A percentile compares a stretch with the other conserved stretches of the same genome.
Conservation (phyloP, 257 asterid genomes). For the Plantago ovata region DNA sequence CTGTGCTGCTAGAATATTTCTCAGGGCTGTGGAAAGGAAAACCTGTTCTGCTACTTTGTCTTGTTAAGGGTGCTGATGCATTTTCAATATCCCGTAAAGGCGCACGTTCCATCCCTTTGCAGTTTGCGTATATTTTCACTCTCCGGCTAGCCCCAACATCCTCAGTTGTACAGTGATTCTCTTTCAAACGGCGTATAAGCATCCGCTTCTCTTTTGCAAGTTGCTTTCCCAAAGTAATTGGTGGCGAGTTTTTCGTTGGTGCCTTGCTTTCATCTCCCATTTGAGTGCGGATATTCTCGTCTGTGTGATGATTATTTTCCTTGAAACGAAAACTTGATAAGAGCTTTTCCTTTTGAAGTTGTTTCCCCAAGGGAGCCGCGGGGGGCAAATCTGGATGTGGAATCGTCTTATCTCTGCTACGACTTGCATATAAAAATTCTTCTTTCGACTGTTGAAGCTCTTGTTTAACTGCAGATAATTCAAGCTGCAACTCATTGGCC, state of each 20-base stretch:
- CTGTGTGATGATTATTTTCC: conserved; percentile 20
- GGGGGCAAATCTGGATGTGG: conserved; percentile 18
- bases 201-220: conserved; percentile 53
- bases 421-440: conserved; percentile 4
- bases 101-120: conserved; percentile 26
- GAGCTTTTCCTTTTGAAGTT: conserved; percentile 34
- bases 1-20: not conserved
- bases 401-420: conserved; percentile 1
- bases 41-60: conserved; percentile 25
- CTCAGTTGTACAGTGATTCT: not conserved
- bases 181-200: conserved; percentile 8
- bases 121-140: conserved; percentile 13
- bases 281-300: conserved; percentile 11
- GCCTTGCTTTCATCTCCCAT: conserved; percentile 7
- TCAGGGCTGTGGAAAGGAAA: conserved; percentile 32
- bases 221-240: conserved; percentile 61
- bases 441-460: conserved; percentile 30
- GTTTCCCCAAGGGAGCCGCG: conserved; percentile 31
- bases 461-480: conserved; percentile 33
- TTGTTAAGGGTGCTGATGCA: conserved; percentile 33
- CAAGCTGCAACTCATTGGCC: conserved; percentile 37
- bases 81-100: conserved; percentile 45
- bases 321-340: conserved; percentile 17
- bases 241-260: conserved; percentile 24
- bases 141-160: conserved; percentile 5